phyloP scores from a whole-genome alignment of 2,329 filamentous ascomycete species.

The Trematosphaeria pertusa region DNA sequence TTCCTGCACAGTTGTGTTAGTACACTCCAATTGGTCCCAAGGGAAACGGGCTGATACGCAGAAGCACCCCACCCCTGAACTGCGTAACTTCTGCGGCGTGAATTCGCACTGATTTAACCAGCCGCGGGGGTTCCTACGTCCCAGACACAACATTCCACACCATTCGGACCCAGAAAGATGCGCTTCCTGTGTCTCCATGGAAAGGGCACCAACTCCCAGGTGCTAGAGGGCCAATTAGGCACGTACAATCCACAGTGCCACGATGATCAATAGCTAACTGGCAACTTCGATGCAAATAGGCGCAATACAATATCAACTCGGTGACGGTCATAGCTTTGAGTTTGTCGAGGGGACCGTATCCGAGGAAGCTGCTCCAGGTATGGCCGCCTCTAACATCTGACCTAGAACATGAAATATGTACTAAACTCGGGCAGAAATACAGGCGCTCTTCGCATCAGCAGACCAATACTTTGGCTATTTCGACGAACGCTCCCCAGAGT shows the following conservation, averaged over 20 bases:
- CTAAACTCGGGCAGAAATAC: not conserved
- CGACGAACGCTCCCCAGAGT: not conserved
- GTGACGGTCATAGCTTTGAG: conserved; percentile 12
- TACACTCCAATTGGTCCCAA: no score
- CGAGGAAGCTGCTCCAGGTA: conserved; percentile 6
- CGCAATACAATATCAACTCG: conserved; percentile 10
- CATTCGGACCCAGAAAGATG: no score
- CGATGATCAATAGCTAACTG: not conserved
- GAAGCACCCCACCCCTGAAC: no score
- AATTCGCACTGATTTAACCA: no score
- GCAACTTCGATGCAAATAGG: not conserved
- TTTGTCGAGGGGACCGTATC: conserved; percentile 12
- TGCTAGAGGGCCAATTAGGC: conserved; percentile 3
- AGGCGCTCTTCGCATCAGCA: not conserved
- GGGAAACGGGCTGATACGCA: no score
- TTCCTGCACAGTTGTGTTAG: no score
- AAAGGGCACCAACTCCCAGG: not conserved
- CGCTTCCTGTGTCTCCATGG: conserved; percentile 1
- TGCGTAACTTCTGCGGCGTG: no score
- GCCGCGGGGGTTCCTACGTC: no score
- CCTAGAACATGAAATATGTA: not conserved
- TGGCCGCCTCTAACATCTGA: not conserved
- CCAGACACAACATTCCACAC: no score
- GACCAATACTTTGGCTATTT: conserved; percentile 8
- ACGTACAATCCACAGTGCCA: not conserved